Evolutionary conservation across 768 basidiomycete species (phyloP), one percentile per base, ranked within the genome.

Genomic region (Leccinum rimulosum): DNA sequence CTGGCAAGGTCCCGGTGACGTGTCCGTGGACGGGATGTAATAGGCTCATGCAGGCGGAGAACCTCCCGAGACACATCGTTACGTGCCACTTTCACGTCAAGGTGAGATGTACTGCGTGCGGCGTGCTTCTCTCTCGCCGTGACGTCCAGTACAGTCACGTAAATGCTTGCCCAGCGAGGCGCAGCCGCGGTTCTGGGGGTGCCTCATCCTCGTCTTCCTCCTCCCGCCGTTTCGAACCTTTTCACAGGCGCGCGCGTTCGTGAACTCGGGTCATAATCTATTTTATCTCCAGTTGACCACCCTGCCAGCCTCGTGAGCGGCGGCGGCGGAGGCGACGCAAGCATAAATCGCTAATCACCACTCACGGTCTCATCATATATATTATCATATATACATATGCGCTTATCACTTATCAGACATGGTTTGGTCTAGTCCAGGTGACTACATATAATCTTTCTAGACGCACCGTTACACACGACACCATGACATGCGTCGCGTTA

Each of bases 121-220:
- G 64, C 1, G 1, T 58, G 4, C 5, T 28, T 11, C 61, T 70
- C 30, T 68, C 69, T 48, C 68, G 69, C 4, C 31, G 47, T 9
- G 69, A 70, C 35, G 69, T 70, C 52, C 56, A 27, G 27, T 45
- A 40, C 2, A 59, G 50, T 25, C 69, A 70, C 31, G 52, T 48
- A 10, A 64, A 15, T 6, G 58, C 19, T 4, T 70, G 69, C 40
- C 60, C 15, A 1, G 58, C 30, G 19, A 52, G 50, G 15, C 54
- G 28, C 28, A 9, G 17, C 4, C 8, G 38, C 38, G 36, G 36
- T 17, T 40, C 38, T 40, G 38, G 38, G 8, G 4, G 38, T 38
- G 38, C 17, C 17, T 38, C 38, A 2, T 38, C 38, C 7, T 38
- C 38, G 0, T 40, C 38, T 3, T 40, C 38, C 4, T 40, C 38